Evolutionary conservation across 208 protist species (phyloP).

Genomic region (Strigomonas culicis): DNA sequence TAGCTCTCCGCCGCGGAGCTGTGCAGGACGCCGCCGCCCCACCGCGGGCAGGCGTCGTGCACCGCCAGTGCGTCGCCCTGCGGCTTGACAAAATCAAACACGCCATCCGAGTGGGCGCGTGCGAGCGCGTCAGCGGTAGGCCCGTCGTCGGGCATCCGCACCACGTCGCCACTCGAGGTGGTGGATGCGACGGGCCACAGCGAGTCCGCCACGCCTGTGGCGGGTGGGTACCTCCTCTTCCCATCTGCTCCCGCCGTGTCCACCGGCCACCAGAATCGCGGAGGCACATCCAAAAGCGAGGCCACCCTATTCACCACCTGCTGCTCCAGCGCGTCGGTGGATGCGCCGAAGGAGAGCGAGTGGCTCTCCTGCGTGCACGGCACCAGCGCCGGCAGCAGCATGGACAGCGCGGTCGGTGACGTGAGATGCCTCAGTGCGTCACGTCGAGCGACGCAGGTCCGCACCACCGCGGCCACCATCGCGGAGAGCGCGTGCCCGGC

Average conservation of each 20-base stretch:
- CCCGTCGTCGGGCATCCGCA: background rate
- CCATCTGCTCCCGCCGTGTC: background rate
- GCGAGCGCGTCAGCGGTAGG: background rate
- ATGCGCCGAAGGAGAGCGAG: background rate
- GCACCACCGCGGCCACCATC: background rate
- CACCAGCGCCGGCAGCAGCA: background rate
- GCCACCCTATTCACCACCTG: background rate
- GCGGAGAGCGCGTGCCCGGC: no score
- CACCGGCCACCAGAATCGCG: background rate
- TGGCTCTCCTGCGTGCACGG: background rate
- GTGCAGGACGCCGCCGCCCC: conserved; percentile 54
- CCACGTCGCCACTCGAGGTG: background rate
- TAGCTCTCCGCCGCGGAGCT: conserved; percentile 42
- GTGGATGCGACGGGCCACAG: background rate
- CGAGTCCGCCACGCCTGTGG: background rate
- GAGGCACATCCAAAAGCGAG: background rate
- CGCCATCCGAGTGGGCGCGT: background rate
- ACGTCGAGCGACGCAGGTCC: background rate
- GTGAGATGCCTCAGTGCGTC: background rate
- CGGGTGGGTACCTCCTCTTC: background rate
- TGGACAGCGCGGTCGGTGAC: background rate
- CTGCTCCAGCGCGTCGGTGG: background rate
- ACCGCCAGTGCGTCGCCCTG: background rate
- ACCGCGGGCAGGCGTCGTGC: background rate
- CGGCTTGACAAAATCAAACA: background rate